Percentiles rank a stretch among this genome's conserved stretches.
Conservation (phyloP, 306 rosid genomes). For the Arachis stenosperma region DNA sequence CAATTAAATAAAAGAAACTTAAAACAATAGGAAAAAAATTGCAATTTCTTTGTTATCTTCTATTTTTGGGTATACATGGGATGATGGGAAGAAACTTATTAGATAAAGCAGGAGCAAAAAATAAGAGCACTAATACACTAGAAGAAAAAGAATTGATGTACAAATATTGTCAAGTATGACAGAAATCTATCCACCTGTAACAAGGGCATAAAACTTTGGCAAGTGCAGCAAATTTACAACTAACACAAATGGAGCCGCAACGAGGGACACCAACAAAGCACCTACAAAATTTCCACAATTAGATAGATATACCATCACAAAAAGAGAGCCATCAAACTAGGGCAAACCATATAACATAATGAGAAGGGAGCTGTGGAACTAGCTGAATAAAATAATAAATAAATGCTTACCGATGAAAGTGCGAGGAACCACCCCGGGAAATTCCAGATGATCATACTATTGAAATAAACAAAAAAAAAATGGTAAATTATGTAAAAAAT, state of each 20-base stretch:
- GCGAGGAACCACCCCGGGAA: conserved; percentile 93
- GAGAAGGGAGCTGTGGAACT: background rate
- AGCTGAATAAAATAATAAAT: conserved; percentile 1
- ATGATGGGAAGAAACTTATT: background rate
- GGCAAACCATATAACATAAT: background rate
- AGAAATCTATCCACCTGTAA: conserved; percentile 59
- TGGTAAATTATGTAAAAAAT: conserved; percentile 23
- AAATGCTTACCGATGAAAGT: conserved; percentile 72
- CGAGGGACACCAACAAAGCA: conserved; percentile 69
- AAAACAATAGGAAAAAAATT: background rate
- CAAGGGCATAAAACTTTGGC: conserved; percentile 76
- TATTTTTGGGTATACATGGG: background rate
- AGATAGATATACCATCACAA: background rate
- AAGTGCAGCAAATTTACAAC: conserved; percentile 60
- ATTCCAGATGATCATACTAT: conserved; percentile 94
- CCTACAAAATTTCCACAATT: conserved; percentile 50
- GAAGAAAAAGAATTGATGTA: background rate
- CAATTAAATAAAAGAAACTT: background rate
- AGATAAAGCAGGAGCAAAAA: background rate
- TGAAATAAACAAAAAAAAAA: conserved; percentile 28
- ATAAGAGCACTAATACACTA: background rate
- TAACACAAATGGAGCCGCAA: conserved; percentile 66
- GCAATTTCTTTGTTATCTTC: background rate
- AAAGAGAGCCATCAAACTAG: background rate
- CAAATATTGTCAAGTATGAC: conserved; percentile 17